A percentile compares a stretch with the other conserved stretches of the same genome.
phyloP scores from a whole-genome alignment of 306 rosid genomes.

The Cicer yamashitae region DNA sequence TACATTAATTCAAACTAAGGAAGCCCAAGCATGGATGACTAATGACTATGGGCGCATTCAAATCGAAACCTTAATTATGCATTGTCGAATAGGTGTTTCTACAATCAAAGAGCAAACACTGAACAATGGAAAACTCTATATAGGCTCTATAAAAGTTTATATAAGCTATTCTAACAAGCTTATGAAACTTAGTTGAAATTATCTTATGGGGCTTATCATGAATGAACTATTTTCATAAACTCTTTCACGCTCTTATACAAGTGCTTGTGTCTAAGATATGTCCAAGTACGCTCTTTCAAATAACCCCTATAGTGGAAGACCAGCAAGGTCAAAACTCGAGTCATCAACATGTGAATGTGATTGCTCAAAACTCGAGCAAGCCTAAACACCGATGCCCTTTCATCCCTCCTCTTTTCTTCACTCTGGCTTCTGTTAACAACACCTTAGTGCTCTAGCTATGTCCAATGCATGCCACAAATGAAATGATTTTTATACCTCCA shows the following conservation, averaged over 20 bases:
- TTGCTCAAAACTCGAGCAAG: constrained; percentile 24
- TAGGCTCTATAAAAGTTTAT: neutral
- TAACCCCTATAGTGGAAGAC: neutral
- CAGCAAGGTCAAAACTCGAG: constrained; percentile 15
- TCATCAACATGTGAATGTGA: neutral
- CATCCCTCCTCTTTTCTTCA: constrained; percentile 10
- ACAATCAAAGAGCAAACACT: neutral
- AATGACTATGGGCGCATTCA: neutral
- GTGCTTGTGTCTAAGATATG: neutral
- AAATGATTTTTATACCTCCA: constrained; percentile 18
- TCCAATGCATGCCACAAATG: constrained; percentile 13
- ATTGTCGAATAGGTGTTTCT: neutral
- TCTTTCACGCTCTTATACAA: neutral
- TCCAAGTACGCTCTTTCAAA: neutral
- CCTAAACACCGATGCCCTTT: constrained; percentile 2
- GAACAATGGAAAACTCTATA: neutral
- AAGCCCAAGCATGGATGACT: neutral
- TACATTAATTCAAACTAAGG: constrained; percentile 13
- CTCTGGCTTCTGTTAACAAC: constrained; percentile 5
- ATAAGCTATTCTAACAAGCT: neutral
- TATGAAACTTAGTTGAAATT: neutral
- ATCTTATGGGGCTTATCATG: neutral
- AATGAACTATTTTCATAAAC: neutral
- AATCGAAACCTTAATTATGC: neutral
- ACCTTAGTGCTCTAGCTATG: constrained; percentile 1